Conservation (phyloP, 805 yeast species). For the Maudiozyma pseudohumilis region DNA sequence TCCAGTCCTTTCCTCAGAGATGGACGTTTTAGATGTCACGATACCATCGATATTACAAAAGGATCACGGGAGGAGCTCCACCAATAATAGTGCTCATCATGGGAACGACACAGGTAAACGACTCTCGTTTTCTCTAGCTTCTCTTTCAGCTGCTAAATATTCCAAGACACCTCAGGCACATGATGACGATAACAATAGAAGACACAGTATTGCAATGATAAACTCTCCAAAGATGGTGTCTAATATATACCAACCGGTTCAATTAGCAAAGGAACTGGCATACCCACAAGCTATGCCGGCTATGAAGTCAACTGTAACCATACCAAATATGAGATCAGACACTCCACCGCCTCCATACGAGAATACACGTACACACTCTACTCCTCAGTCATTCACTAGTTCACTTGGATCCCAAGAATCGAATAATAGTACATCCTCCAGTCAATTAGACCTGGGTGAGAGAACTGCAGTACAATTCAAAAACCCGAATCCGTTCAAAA, state of each 20-base stretch:
- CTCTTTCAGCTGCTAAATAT: not conserved
- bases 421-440: not conserved
- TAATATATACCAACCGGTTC: slow-evolving; percentile 47
- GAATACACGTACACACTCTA: not conserved
- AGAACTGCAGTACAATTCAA: not conserved
- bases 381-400: not conserved
- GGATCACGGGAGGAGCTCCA: not conserved
- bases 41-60: slow-evolving; percentile 5
- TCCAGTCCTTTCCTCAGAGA: slow-evolving; percentile 47
- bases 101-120: not conserved
- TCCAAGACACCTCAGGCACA: not conserved
- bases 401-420: not conserved
- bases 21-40: slow-evolving; percentile 35
- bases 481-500: not conserved
- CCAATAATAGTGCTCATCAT: not conserved
- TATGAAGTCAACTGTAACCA: slow-evolving; percentile 29
- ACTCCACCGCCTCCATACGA: slow-evolving; percentile 4
- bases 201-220: slow-evolving; percentile 1
- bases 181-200: slow-evolving; percentile 2
- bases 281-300: slow-evolving; percentile 60
- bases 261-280: slow-evolving; percentile 35
- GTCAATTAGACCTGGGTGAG: not conserved
- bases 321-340: not conserved
- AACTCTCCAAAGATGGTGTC: slow-evolving; percentile 32
- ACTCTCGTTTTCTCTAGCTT: not conserved